phyloP scores from a whole-genome alignment of 2,329 filamentous ascomycete genomes.

The Aureobasidium sp. region DNA sequence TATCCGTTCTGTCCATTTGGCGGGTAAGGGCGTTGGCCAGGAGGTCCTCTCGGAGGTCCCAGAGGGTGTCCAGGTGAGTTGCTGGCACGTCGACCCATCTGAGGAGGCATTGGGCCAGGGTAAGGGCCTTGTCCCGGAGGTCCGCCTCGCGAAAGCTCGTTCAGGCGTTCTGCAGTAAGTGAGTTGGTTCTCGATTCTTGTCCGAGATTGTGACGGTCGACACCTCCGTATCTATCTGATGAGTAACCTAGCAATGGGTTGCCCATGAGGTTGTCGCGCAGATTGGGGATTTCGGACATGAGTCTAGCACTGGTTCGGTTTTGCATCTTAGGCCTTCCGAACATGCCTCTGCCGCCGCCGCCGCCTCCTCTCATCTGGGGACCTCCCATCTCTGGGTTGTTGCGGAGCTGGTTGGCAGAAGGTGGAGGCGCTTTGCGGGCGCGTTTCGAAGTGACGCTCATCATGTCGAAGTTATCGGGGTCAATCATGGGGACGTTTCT shows the following conservation, averaged over 20 bases:
- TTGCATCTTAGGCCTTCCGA: slow-evolving; percentile 50
- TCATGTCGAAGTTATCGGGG: slow-evolving; percentile 97
- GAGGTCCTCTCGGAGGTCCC: slow-evolving; percentile 47
- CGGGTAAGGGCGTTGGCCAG: slow-evolving; percentile 35
- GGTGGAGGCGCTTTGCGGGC: slow-evolving; percentile 68
- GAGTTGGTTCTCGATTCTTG: slow-evolving; percentile 87
- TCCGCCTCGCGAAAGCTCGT: slow-evolving; percentile 48
- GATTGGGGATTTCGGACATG: slow-evolving; percentile 58
- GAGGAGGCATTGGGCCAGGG: slow-evolving; percentile 25
- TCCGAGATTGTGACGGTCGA: slow-evolving; percentile 78
- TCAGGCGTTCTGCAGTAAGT: slow-evolving; percentile 71
- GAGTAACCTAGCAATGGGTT: slow-evolving; percentile 88
- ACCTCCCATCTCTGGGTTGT: slow-evolving; percentile 58
- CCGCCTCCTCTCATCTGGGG: slow-evolving; percentile 28
- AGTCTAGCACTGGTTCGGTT: slow-evolving; percentile 75
- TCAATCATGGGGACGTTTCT: slow-evolving; percentile 62
- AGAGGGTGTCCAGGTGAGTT: slow-evolving; percentile 82
- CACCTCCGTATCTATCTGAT: slow-evolving; percentile 85
- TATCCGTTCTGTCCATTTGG: slow-evolving; percentile 36
- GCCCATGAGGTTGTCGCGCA: slow-evolving; percentile 76
- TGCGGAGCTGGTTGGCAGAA: slow-evolving; percentile 65
- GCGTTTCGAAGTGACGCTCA: slow-evolving; percentile 93
- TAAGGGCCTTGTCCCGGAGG: slow-evolving; percentile 40
- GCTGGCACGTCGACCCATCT: slow-evolving; percentile 61
- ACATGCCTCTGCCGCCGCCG: slow-evolving; percentile 35